Base-by-base conservation (phyloP, 768 basidiomycete genomes). In the Hericium rajendrae region DNA sequence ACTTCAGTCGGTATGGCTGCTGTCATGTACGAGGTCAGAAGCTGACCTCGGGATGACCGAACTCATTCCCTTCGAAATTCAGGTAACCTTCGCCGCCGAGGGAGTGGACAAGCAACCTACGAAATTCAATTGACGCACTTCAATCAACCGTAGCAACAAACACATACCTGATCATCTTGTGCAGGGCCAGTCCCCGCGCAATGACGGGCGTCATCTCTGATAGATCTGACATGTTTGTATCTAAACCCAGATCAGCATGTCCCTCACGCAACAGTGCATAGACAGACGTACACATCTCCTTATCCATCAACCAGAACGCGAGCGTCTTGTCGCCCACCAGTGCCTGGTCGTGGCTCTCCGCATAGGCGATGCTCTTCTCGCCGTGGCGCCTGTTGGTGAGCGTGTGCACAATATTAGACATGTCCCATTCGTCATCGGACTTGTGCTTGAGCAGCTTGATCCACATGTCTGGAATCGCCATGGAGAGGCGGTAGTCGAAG, bases 391-490 rank as follows among this genome's bases (percentile, higher is more conserved):
- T 79, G 71, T 99, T 97, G 20, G 81, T 93, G 59, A 99, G 73
- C 1, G 93, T 98, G 67, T 88, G 86, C 16, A 88, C 85, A 58
- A 98, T 94, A 68, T 87, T 80, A 51, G 76, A 83, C 64, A 99
- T 76, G 51, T 95, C 79, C 97, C 97, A 99, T 43, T 86, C 80
- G 59, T 86, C 81, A 69, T 99, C 97, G 2, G 71, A 60, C 67
- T 82, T 83, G 73, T 99, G 97, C 70, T 98, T 99, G 63, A 98
- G 81, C 26, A 98, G 77, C 72, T 99, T 98, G 77, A 99, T 99
- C 93, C 94, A 99, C 94, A 95, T 97, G 71, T 99, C 97, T 2
- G 97, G 97, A 53, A 99, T 81, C 20, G 97, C 97, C 97, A 98
- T 99, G 28, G 93, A 92, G 49, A 99, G 76, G 37, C 97, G 88